Evolutionary conservation across 441 rosid genomes (phyloP).

Genomic region (Pelargonium myrrhifolium): DNA sequence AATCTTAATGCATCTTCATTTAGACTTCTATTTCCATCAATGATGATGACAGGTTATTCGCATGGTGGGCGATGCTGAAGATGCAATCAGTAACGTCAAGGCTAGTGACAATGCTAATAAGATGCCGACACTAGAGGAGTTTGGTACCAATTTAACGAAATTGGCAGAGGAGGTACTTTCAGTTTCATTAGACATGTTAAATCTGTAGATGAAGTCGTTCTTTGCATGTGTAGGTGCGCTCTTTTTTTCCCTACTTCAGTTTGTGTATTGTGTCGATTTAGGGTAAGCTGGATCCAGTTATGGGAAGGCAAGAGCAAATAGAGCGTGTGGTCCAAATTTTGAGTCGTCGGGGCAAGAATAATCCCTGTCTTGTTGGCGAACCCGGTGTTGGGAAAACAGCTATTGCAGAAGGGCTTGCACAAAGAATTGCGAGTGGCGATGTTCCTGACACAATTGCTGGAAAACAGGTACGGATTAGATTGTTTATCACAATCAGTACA

Average conservation of each 20-base stretch:
- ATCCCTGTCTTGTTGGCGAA: conserved; percentile 97
- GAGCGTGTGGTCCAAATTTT: conserved; percentile 86
- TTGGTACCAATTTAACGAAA: conserved; percentile 93
- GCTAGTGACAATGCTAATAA: conserved; percentile 60
- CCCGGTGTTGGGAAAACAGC: conserved; percentile 99
- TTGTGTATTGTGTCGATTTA: conserved; percentile 14
- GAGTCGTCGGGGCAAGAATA: conserved; percentile 88
- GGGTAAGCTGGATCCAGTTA: conserved; percentile 97
- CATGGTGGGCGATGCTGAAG: conserved; percentile 93
- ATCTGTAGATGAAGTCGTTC: not conserved
- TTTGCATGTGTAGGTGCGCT: not conserved
- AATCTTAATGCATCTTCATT: not conserved
- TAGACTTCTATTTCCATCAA: not conserved
- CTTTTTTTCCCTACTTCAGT: not conserved
- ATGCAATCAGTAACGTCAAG: conserved; percentile 65
- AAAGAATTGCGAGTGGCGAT: conserved; percentile 75
- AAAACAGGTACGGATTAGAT: conserved; percentile 44
- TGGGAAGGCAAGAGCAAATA: conserved; percentile 85
- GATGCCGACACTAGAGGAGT: conserved; percentile 97
- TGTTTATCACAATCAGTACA: not conserved
- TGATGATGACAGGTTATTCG: conserved; percentile 61
- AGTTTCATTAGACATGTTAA: not conserved
- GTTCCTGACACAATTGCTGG: conserved; percentile 86
- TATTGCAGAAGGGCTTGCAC: conserved; percentile 95
- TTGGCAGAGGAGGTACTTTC: conserved; percentile 82